Evolutionary conservation across 2,329 filamentous ascomycete species (phyloP).

Genomic region (Phoma sp.): DNA sequence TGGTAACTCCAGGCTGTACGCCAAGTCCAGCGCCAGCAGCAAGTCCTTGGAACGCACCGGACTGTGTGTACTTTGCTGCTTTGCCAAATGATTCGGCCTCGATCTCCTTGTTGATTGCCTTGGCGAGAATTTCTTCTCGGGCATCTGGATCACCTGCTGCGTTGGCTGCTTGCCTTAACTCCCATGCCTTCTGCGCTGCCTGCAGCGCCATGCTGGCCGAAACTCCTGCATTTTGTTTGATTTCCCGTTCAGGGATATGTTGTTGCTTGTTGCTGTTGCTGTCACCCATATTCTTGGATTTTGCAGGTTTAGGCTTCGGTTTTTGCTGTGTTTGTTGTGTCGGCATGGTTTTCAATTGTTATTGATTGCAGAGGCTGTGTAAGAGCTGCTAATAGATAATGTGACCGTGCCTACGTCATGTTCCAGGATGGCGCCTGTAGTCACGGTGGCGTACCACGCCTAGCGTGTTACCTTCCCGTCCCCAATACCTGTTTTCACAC

Average conservation of each 20-base stretch:
- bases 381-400: conserved; percentile 9
- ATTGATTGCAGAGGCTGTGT: not conserved
- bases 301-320: conserved; percentile 10
- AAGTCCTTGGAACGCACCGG: conserved; percentile 50
- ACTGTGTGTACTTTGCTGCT: conserved; percentile 50
- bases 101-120: conserved; percentile 52
- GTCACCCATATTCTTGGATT: conserved; percentile 18
- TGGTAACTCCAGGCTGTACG: conserved; percentile 43
- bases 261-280: conserved; percentile 18
- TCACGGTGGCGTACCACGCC: conserved; percentile 7
- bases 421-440: conserved; percentile 19
- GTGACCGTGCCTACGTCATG: conserved; percentile 10
- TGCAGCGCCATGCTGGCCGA: conserved; percentile 48
- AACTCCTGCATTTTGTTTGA: conserved; percentile 50
- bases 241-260: conserved; percentile 45
- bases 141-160: conserved; percentile 49
- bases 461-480: conserved; percentile 7
- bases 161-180: conserved; percentile 50
- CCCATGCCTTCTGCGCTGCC: conserved; percentile 49
- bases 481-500: conserved; percentile 18
- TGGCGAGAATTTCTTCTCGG: conserved; percentile 49
- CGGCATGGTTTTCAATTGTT: not conserved
- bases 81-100: conserved; percentile 53
- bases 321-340: conserved; percentile 11
- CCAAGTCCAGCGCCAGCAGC: conserved; percentile 50